These are phyloP conservation scores for Hypomontagnella monticulosa DNA, from an alignment of 495 filamentous ascomycete genomes.

Conservation along the genomic window DNA sequence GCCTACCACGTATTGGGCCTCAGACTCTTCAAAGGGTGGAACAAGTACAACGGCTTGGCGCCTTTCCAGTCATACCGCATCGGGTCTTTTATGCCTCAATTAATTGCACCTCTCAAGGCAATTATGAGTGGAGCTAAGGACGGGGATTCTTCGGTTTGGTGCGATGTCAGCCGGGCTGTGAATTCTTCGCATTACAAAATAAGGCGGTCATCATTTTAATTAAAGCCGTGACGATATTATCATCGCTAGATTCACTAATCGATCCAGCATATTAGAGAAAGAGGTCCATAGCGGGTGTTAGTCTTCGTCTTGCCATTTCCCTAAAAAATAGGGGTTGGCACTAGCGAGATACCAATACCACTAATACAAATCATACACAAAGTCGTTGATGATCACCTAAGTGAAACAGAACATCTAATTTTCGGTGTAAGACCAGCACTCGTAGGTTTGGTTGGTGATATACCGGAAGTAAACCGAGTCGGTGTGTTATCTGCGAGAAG, in stretches of 20 bases:
- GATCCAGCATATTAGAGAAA: not conserved
- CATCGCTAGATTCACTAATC: not conserved
- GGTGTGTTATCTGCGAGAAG: no score
- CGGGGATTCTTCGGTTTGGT: not conserved
- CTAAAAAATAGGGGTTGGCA: no score
- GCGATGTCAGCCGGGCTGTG: not conserved
- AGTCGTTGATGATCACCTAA: no score
- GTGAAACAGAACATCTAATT: no score
- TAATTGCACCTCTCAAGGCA: not conserved
- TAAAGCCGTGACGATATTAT: not conserved
- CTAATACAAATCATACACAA: no score
- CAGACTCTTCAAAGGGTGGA: not conserved
- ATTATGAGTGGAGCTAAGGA: conserved; percentile 2
- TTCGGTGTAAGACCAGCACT: no score
- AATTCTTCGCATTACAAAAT: not conserved
- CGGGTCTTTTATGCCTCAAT: not conserved
- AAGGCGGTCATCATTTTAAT: not conserved
- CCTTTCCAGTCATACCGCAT: not conserved
- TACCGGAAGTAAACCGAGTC: no score
- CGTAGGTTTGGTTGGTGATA: no score
- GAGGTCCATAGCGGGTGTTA: not conserved
- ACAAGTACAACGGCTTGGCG: not conserved
- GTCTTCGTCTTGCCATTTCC: not conserved
- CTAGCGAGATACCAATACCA: no score
- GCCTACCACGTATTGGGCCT: not conserved